phyloP scores from a whole-genome alignment of 495 filamentous ascomycete species.

The Lasiosphaeria hispida region DNA sequence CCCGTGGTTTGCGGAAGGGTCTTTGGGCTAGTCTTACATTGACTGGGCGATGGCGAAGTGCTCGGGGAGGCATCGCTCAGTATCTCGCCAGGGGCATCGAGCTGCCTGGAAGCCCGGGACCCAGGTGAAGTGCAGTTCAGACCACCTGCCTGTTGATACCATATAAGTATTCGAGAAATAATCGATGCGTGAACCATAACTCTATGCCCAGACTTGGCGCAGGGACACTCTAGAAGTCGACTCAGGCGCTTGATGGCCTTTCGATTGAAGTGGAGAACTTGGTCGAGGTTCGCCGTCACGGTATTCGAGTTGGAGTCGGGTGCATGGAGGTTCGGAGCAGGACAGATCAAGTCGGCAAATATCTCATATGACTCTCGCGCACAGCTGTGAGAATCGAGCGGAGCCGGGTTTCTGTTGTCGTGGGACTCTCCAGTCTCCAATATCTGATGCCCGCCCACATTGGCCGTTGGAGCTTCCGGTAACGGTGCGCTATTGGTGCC shows the following conservation, averaged over 20 bases:
- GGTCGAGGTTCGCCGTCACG: not conserved
- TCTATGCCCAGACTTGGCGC: conserved; percentile 1
- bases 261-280: conserved; percentile 1
- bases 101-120: not conserved
- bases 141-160: conserved; percentile 4
- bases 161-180: not conserved
- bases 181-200: conserved; percentile 4
- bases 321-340: not conserved
- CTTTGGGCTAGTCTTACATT: not conserved
- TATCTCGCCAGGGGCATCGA: too few species aligned
- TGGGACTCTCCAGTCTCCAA: not conserved
- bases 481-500: not conserved
- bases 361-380: conserved; percentile 1
- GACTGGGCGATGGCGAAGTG: not conserved
- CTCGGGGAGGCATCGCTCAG: not conserved
- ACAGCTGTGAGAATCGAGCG: not conserved
- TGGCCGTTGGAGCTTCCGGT: not conserved
- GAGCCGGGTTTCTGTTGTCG: not conserved
- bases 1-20: not conserved
- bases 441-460: not conserved
- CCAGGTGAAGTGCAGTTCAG: not conserved
- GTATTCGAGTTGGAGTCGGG: not conserved
- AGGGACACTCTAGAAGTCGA: not conserved
- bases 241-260: not conserved
- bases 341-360: conserved; percentile 4